Evolutionary conservation across 1,284 basidiomycete genomes (phyloP).

Genomic region (Sanguinoderma infundibulare): DNA sequence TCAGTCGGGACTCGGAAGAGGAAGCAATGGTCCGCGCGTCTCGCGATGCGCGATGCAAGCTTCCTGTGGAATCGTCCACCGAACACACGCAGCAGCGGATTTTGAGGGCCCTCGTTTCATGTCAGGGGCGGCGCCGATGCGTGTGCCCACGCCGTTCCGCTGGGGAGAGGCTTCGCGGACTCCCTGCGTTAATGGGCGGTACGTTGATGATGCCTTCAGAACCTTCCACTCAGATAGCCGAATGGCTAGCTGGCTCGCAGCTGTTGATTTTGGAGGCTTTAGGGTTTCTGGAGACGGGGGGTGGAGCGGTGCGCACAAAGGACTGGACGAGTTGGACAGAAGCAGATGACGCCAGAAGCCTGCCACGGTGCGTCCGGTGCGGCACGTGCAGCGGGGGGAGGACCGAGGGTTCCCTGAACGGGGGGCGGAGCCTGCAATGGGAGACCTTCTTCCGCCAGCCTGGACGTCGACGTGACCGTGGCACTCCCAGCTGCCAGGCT

Average conservation of each 20-base stretch:
- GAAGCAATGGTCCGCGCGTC: constrained; percentile 1
- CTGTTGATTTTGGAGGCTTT: background rate
- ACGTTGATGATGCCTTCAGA: background rate
- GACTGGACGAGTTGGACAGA: background rate
- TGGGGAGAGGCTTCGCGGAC: background rate
- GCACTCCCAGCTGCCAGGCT: constrained; percentile 1
- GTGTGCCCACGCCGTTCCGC: background rate
- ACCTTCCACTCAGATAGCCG: background rate
- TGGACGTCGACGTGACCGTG: background rate
- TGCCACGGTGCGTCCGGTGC: background rate
- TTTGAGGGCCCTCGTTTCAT: constrained; percentile 7
- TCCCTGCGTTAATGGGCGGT: background rate
- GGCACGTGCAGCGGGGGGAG: background rate
- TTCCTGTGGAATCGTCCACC: constrained; percentile 10
- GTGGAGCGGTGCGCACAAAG: background rate
- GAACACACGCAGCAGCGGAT: constrained; percentile 8
- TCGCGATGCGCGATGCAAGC: background rate
- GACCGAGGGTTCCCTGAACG: background rate
- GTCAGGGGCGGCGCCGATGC: background rate
- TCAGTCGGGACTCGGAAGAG: background rate
- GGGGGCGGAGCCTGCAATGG: constrained; percentile 7
- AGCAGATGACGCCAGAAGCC: background rate
- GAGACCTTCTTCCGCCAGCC: constrained; percentile 13
- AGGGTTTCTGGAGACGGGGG: too few relatives aligned
- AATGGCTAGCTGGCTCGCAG: background rate